Evolutionary conservation across 1,284 basidiomycete species (phyloP).

Genomic region (Cryptococcus deneoformans): DNA sequence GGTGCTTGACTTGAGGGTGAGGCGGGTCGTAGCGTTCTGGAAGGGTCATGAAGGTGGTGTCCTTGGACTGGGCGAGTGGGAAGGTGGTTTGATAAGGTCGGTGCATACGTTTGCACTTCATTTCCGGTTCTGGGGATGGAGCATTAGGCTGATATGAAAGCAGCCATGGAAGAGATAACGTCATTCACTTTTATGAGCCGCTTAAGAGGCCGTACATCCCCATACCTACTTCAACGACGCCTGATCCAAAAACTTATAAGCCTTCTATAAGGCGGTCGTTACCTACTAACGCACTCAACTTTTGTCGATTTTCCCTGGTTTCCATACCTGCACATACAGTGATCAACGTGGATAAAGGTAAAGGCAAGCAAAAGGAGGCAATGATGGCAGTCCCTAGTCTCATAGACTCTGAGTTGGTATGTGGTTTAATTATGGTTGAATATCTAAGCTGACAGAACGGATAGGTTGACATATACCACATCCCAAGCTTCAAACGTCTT

Average conservation of each 20-base stretch:
- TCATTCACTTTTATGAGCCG: conserved; percentile 40
- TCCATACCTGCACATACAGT: conserved; percentile 7
- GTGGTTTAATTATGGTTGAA: conserved; percentile 28
- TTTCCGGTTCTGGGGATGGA: background rate
- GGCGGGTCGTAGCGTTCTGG: conserved; percentile 71
- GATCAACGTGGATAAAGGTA: conserved; percentile 8
- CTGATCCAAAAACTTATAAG: background rate
- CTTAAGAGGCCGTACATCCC: conserved; percentile 59
- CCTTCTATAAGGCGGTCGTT: conserved; percentile 59
- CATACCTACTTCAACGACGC: conserved; percentile 54
- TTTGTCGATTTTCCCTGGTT: conserved; percentile 71
- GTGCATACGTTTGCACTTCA: conserved; percentile 18
- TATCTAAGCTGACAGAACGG: background rate
- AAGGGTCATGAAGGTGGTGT: conserved; percentile 70
- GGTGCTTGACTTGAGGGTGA: conserved; percentile 65
- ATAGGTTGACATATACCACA: conserved; percentile 74
- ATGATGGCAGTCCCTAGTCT: conserved; percentile 79
- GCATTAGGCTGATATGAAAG: conserved; percentile 12
- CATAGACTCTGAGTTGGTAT: conserved; percentile 75
- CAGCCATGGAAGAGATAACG: conserved; percentile 81
- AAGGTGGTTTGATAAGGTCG: conserved; percentile 66
- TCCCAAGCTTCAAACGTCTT: conserved; percentile 62
- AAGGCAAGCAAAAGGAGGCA: conserved; percentile 45
- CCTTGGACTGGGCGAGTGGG: conserved; percentile 72
- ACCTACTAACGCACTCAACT: conserved; percentile 85